Evolutionary conservation across 441 rosid genomes (phyloP).

Genomic region (Mallotus repandus): DNA sequence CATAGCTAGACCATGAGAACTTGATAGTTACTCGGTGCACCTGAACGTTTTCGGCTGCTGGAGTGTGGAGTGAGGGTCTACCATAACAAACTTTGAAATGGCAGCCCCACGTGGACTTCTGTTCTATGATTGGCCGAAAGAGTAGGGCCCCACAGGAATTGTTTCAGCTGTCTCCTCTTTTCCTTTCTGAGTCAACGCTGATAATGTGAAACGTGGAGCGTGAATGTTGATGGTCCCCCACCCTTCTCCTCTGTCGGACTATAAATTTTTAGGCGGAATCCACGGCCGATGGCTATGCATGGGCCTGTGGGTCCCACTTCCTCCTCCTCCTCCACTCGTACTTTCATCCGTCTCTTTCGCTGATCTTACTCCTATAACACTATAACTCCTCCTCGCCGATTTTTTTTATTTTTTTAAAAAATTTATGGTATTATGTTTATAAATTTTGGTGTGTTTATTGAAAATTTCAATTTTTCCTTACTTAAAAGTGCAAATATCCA

Average conservation of each 20-base stretch:
- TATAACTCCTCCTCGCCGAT: not conserved
- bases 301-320: not conserved
- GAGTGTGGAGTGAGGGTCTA: no score
- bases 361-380: not conserved
- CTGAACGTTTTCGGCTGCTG: not conserved
- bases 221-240: not conserved
- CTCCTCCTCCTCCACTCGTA: not conserved
- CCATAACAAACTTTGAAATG: not conserved
- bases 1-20: not conserved
- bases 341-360: not conserved
- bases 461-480: no score
- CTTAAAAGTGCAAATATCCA: no score
- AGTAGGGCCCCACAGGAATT: not conserved
- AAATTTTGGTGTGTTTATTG: no score
- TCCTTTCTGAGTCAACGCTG: not conserved
- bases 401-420: not conserved
- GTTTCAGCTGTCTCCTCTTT: not conserved
- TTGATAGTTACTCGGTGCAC: not conserved
- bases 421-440: no score
- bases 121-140: not conserved
- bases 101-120: constrained; percentile 4
- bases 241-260: not conserved
- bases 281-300: not conserved
- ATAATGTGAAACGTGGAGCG: constrained; percentile 1
- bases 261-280: not conserved